Conservation (phyloP, 2,329 filamentous ascomycete species). For the Scytalidium lignicola region DNA sequence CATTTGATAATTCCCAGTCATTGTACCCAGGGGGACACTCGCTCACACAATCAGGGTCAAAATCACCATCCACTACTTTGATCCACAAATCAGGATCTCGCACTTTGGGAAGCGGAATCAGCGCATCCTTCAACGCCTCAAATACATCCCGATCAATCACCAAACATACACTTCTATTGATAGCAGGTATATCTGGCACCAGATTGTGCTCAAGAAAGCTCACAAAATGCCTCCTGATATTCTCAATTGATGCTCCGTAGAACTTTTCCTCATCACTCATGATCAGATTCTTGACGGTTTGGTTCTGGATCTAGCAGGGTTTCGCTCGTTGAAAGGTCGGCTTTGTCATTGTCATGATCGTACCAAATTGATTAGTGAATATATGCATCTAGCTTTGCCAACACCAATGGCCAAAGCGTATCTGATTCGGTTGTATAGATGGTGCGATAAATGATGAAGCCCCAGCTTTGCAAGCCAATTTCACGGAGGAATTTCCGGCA, state of each 20-base stretch:
- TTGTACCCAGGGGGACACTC: conserved; percentile 1
- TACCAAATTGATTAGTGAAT: conserved; percentile 4
- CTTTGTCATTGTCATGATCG: not conserved
- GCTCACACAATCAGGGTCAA: conserved; percentile 3
- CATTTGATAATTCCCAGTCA: conserved; percentile 1
- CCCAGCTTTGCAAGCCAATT: not conserved
- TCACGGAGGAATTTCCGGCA: too few relatives aligned
- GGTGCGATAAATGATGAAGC: conserved; percentile 17
- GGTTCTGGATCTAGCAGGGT: not conserved
- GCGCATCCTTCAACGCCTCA: conserved; percentile 1
- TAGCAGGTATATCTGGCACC: not conserved
- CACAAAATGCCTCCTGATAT: not conserved
- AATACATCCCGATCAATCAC: conserved; percentile 1
- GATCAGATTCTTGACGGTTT: not conserved
- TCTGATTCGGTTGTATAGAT: conserved; percentile 20
- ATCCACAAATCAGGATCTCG: conserved; percentile 2
- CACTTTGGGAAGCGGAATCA: not conserved
- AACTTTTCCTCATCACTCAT: conserved; percentile 3
- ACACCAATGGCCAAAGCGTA: conserved; percentile 8
- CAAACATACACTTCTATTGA: conserved; percentile 3
- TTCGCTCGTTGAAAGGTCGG: not conserved
- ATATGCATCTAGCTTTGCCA: conserved; percentile 14
- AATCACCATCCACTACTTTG: conserved; percentile 3
- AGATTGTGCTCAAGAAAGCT: not conserved
- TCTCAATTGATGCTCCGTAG: not conserved